A percentile compares a stretch with the other conserved stretches of the same genome.
These are phyloP conservation scores for Xylariaceae sp. DNA, from an alignment of 2,329 filamentous ascomycete genomes.

Conservation along the genomic window DNA sequence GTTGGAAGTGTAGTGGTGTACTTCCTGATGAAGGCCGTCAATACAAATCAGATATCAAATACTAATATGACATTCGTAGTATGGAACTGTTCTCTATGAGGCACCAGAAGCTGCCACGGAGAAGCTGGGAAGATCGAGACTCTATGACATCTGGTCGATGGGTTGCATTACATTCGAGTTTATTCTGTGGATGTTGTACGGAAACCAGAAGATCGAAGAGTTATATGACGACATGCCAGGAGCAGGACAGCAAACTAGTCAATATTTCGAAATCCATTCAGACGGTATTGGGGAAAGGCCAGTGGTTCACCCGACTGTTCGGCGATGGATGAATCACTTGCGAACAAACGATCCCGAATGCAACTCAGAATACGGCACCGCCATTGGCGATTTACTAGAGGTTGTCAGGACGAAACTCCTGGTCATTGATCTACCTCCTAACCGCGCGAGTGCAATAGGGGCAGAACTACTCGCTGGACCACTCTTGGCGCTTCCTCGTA, in stretches of 20 bases:
- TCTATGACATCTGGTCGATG: constrained; percentile 38
- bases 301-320: neutral
- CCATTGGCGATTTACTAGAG: constrained; percentile 11
- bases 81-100: constrained; percentile 9
- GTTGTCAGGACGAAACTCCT: constrained; percentile 10
- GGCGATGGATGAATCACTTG: constrained; percentile 10
- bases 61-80: neutral
- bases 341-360: constrained; percentile 11
- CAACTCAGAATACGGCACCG: neutral
- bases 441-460: neutral
- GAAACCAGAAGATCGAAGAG: neutral
- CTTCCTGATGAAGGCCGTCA: too few relatives aligned
- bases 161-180: constrained; percentile 38
- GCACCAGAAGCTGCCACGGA: neutral
- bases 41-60: too few relatives aligned
- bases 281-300: neutral
- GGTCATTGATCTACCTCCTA: constrained; percentile 2
- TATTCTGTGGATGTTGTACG: constrained; percentile 32
- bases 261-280: neutral
- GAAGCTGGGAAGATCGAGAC: constrained; percentile 21
- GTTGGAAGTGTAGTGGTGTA: too few relatives aligned
- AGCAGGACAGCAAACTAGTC: neutral
- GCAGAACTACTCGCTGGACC: neutral
- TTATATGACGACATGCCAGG: neutral
- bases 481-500: neutral